These are phyloP conservation scores for Suillus clintonianus DNA, from an alignment of 768 basidiomycete species.

Conservation along the genomic window DNA sequence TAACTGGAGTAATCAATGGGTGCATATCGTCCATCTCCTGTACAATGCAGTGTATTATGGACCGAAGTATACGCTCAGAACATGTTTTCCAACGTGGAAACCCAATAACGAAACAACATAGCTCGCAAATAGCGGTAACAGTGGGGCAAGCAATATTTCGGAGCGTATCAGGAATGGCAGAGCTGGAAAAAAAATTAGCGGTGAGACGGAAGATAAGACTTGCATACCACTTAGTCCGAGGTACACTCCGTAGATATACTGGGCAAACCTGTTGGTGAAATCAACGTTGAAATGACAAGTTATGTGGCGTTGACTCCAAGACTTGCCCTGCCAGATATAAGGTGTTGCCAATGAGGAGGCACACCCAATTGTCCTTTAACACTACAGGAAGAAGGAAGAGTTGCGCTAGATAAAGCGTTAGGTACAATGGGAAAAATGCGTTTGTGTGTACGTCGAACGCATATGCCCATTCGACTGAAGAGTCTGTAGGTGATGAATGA, in stretches of 20 bases:
- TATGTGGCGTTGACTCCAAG: not conserved
- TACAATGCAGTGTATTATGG: slow-evolving; percentile 24
- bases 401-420: slow-evolving; percentile 88
- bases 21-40: not conserved
- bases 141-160: slow-evolving; percentile 86
- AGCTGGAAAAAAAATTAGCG: slow-evolving; percentile 45
- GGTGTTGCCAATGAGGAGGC: slow-evolving; percentile 90
- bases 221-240: slow-evolving; percentile 76
- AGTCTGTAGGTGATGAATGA: slow-evolving; percentile 68
- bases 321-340: slow-evolving; percentile 67
- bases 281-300: slow-evolving; percentile 8
- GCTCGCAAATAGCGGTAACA: slow-evolving; percentile 82
- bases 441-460: slow-evolving; percentile 98
- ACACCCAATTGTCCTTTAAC: slow-evolving; percentile 88
- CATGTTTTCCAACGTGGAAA: slow-evolving; percentile 86
- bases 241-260: slow-evolving; percentile 92
- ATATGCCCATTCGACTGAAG: slow-evolving; percentile 87
- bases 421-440: slow-evolving; percentile 92
- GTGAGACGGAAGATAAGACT: slow-evolving; percentile 11
- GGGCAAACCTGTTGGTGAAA: slow-evolving; percentile 60
- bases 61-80: slow-evolving; percentile 81
- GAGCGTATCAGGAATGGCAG: slow-evolving; percentile 93
- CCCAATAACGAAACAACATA: slow-evolving; percentile 88
- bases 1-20: not conserved
- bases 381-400: slow-evolving; percentile 84